These are phyloP conservation scores for Starmerella apicola DNA, from an alignment of 805 yeast genomes.

Conservation along the genomic window DNA sequence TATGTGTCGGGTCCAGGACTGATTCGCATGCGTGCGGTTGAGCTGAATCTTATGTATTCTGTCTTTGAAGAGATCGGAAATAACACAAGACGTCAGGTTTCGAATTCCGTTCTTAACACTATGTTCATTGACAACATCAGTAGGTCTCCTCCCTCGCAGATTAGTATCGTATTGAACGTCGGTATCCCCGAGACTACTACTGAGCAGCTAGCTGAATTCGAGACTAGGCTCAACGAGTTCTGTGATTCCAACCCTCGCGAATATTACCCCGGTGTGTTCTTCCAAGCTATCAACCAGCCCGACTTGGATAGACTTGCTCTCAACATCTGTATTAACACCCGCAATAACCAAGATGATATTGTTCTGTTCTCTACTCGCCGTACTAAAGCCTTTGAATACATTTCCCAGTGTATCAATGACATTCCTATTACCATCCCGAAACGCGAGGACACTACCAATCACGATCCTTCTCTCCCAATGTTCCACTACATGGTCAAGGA, in stretches of 20 bases:
- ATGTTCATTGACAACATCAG: conserved; percentile 30
- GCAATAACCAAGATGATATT: conserved; percentile 27
- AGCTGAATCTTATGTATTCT: conserved; percentile 29
- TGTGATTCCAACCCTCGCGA: conserved; percentile 28
- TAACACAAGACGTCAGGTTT: conserved; percentile 27
- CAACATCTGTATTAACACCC: conserved; percentile 22
- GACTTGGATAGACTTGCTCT: conserved; percentile 28
- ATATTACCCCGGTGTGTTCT: conserved; percentile 25
- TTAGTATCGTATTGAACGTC: conserved; percentile 20
- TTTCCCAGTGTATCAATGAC: conserved; percentile 25
- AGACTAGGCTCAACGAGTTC: conserved; percentile 24
- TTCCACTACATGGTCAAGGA: conserved; percentile 38
- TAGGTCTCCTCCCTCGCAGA: conserved; percentile 27
- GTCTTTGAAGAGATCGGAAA: conserved; percentile 25
- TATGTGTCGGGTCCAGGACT: conserved; percentile 17
- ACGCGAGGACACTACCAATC: conserved; percentile 24
- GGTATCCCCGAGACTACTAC: conserved; percentile 30
- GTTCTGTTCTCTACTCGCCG: conserved; percentile 24
- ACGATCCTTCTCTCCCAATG: conserved; percentile 28
- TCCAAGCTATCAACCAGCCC: conserved; percentile 26
- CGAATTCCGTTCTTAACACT: conserved; percentile 29
- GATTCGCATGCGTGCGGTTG: conserved; percentile 24
- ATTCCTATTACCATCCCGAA: conserved; percentile 29
- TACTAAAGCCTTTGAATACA: conserved; percentile 23
- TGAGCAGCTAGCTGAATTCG: conserved; percentile 27